Base-by-base conservation (phyloP, 441 rosid genomes). In the Brassica hybrid region DNA sequence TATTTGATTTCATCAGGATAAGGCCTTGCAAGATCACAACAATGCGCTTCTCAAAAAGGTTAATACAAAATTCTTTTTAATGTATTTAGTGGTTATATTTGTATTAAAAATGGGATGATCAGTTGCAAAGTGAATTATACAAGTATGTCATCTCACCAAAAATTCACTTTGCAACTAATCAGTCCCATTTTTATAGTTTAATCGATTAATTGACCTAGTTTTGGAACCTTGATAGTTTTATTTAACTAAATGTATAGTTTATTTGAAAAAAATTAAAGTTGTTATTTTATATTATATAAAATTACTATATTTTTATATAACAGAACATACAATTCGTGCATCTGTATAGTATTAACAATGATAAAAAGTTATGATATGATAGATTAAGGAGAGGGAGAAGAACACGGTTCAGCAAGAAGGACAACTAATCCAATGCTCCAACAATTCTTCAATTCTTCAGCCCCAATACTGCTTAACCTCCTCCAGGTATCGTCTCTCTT, bases 371-470 rank as follows among this genome's bases (percentile, higher is more conserved):
- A 18, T 4, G 9, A 18, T 56, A 12, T 71, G 61, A 11, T 71
- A 93, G 98, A 74, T 94, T 3, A 89, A 88, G 83, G 98, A 94
- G 62, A 88, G 83, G 83, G 94, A 89, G 84, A 86, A 84, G 82
- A 83, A 64, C 57, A 27, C 74, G 16, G 77, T 69, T 14, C 79
- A 83, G 67, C 86, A 87, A 74, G 83, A 77, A 50, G 81, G 79
- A 12, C 83, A 83, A 74, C 72, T 84, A 72, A 75, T 74, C 56
- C 81, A 80, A 10, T 79, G 60, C 60, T 77, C 79, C 54, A 82
- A 83, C 71, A 77, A 90, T 38, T 62, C 90, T 50, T 36, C 89
- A 1, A 12, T 77, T 68, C 71, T 79, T 75, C 79, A 56, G 52
- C 83, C 85, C 38, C 92, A 78, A 59, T 83, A 85, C 56, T 23